Evolutionary conservation across 2,329 filamentous ascomycete genomes (phyloP), one percentile per base, ranked within the genome.

Genomic region (Gaeumannomyces sp.): DNA sequence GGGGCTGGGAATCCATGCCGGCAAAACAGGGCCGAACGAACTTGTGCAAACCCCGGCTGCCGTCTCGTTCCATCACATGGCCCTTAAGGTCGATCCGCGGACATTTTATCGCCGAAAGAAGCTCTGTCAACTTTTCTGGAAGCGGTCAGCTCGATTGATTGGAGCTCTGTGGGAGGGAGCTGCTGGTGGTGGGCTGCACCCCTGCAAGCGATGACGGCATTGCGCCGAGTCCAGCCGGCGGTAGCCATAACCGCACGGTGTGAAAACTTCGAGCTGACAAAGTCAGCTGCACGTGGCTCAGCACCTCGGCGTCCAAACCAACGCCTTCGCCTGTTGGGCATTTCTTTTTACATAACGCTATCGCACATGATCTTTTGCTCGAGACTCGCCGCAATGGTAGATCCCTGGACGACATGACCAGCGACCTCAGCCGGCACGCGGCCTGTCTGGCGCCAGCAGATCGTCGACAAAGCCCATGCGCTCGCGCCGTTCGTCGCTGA

Each of bases 391-490:
- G 33, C 33, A 35, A 35, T 35, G 33, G 33, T 6, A 4, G 10
- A 14, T 14, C 33, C 33, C 33, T 35, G 33, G 10, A 10, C 33
- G 29, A 29, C 29, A 29, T 6, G 4, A 35, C 33, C 29, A 29
- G 3, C 29, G 29, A 29, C 3, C 29, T 29, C 29, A 29, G 29
- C 29, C 29, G 29, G 3, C 29, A 29, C 29, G 29, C 29, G 29
- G 29, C 29, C 33, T 35, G 33, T 56, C 27, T 28, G 22, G 29
- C 14, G 61, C 45, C 16, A 60, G 60, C 66, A 84, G 70, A 70
- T 86, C 84, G 10, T 77, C 79, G 2, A 84, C 82, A 80, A 81
- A 86, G 1, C 84, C 84, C 80, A 87, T 78, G 35, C 69, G 74
- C 67, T 83, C 81, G 63, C 84, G 73, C 63, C 77, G 72, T 56